These are phyloP conservation scores for Didymella pomorum DNA, from an alignment of 2,329 filamentous ascomycete genomes.

Conservation along the genomic window DNA sequence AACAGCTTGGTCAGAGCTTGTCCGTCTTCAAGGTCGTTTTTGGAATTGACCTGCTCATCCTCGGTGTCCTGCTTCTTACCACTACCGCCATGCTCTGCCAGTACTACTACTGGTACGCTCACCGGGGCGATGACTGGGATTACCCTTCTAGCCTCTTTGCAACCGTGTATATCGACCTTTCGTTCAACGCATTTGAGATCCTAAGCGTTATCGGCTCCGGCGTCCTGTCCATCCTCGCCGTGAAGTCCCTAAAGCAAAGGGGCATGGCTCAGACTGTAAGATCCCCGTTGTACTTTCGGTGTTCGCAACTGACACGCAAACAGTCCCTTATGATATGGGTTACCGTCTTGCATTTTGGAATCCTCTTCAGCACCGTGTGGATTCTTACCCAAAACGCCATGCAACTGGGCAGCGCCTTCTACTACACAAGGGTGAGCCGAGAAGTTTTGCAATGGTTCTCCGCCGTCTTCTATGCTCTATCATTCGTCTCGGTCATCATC, in stretches of 20 bases:
- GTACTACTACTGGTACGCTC: neutral
- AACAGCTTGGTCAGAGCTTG: slow-evolving; percentile 25
- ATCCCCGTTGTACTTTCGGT: too few species aligned
- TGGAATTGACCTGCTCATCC: slow-evolving; percentile 27
- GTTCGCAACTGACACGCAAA: neutral
- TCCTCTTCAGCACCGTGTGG: slow-evolving; percentile 1
- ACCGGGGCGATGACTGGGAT: neutral
- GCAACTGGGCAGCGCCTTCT: neutral
- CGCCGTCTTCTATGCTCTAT: neutral
- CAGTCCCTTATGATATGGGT: slow-evolving; percentile 14
- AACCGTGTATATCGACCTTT: slow-evolving; percentile 1
- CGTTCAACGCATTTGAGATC: neutral
- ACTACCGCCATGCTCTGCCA: slow-evolving; percentile 27
- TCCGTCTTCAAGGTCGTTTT: slow-evolving; percentile 24
- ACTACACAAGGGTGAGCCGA: neutral
- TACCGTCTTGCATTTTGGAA: neutral
- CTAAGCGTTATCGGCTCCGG: slow-evolving; percentile 11
- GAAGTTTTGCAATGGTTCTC: slow-evolving; percentile 5
- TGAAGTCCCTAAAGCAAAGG: slow-evolving; percentile 8
- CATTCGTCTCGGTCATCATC: slow-evolving; percentile 4
- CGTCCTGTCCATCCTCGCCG: slow-evolving; percentile 4
- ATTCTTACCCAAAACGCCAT: neutral
- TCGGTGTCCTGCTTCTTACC: slow-evolving; percentile 29
- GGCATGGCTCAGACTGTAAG: slow-evolving; percentile 10
- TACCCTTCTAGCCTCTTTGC: neutral